These are phyloP conservation scores for Dalbergia cochinchinensis DNA, from an alignment of 306 rosid species.

Conservation along the genomic window DNA sequence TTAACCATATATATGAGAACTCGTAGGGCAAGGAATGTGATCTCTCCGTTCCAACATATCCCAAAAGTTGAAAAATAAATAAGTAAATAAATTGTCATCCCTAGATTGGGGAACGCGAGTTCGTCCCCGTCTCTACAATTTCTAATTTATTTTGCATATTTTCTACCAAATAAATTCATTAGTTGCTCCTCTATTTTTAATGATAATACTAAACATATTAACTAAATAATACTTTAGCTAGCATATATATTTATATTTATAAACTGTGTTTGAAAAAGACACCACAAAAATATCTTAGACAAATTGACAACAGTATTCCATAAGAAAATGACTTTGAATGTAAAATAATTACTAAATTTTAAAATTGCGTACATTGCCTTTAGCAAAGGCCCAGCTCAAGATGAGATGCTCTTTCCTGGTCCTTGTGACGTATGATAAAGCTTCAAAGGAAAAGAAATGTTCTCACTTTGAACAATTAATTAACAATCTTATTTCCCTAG, in stretches of 20 bases:
- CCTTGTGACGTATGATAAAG: background rate
- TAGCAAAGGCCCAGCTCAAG: background rate
- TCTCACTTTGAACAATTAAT: background rate
- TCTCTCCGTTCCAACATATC: no score
- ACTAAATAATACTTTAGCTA: no score
- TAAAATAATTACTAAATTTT: background rate
- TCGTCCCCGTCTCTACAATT: no score
- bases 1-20: no score
- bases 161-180: background rate
- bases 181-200: background rate
- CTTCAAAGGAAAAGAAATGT: background rate
- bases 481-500: background rate
- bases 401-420: background rate
- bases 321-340: background rate
- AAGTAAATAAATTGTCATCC: no score
- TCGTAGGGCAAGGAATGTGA: no score
- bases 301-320: background rate
- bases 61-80: no score
- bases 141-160: no score
- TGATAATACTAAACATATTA: background rate
- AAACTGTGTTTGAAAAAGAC: background rate
- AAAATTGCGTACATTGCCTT: background rate
- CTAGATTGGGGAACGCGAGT: no score
- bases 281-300: background rate
- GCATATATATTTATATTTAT: no score